phyloP scores from a whole-genome alignment of 2,329 filamentous ascomycete genomes.

The Kalaharituber pfeilii region DNA sequence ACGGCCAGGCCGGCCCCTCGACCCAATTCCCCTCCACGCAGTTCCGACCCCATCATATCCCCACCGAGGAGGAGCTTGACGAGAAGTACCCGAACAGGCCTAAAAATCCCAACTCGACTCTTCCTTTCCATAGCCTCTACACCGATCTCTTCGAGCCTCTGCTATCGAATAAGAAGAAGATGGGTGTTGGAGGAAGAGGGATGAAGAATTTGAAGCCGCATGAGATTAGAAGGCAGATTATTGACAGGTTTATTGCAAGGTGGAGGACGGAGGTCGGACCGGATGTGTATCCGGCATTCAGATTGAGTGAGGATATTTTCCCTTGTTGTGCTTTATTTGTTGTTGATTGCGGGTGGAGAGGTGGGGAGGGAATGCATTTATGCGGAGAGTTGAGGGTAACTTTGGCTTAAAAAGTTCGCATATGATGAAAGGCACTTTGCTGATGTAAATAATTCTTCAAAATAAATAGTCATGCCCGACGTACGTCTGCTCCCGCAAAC shows the following conservation, averaged over 20 bases:
- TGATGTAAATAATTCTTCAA: background rate
- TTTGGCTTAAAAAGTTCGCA: background rate
- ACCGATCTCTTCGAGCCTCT: constrained; percentile 64
- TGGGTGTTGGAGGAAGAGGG: constrained; percentile 37
- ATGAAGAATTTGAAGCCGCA: constrained; percentile 37
- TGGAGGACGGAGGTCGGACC: constrained; percentile 81
- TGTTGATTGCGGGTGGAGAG: background rate
- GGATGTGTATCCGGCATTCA: constrained; percentile 84
- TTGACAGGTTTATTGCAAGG: constrained; percentile 66
- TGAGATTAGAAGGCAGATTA: constrained; percentile 62
- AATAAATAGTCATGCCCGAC: constrained; percentile 1
- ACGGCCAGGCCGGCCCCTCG: background rate
- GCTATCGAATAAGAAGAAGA: constrained; percentile 52
- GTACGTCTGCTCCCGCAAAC: background rate
- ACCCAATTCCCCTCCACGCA: background rate
- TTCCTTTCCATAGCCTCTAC: constrained; percentile 68
- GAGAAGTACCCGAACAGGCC: constrained; percentile 67
- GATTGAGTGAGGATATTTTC: constrained; percentile 45
- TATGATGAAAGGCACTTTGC: background rate
- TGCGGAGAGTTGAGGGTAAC: background rate
- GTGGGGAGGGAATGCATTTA: background rate
- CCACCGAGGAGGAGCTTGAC: constrained; percentile 16
- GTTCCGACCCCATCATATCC: background rate
- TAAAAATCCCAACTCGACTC: constrained; percentile 52
- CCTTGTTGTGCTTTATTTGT: background rate